Evolutionary conservation across 2,329 filamentous ascomycete genomes (phyloP).

Genomic region (Botrytis byssoidea): DNA sequence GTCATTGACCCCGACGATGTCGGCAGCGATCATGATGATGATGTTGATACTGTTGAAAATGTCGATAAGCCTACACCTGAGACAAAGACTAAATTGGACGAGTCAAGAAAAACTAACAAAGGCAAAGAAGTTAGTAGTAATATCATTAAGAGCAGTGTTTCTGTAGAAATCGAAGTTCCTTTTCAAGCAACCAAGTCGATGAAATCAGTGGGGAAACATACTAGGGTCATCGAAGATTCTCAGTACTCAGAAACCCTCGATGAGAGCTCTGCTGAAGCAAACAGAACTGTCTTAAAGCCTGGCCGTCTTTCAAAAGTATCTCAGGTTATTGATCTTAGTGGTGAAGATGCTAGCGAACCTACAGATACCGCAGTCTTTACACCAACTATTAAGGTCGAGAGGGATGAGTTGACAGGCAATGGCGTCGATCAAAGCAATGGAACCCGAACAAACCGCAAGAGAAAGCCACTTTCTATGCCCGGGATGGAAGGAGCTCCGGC

Average conservation of each 20-base stretch:
- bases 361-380: neutral
- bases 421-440: neutral
- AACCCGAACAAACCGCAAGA: neutral
- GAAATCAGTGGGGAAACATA: neutral
- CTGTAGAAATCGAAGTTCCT: neutral
- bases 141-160: neutral
- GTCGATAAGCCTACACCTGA: neutral
- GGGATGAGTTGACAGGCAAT: neutral
- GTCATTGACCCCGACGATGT: neutral
- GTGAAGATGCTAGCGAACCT: neutral
- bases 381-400: neutral
- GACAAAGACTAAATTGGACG: neutral
- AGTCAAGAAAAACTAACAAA: neutral
- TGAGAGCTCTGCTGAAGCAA: neutral
- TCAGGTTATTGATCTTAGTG: neutral
- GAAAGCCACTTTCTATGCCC: constrained; percentile 1
- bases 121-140: neutral
- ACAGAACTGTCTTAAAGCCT: neutral
- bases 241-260: neutral
- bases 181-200: neutral
- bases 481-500: neutral
- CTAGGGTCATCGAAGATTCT: neutral
- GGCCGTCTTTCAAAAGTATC: neutral
- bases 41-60: neutral
- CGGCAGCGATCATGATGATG: neutral